phyloP scores from a whole-genome alignment of 805 yeast genomes.

The Wickerhamomyces rabaulensis region DNA sequence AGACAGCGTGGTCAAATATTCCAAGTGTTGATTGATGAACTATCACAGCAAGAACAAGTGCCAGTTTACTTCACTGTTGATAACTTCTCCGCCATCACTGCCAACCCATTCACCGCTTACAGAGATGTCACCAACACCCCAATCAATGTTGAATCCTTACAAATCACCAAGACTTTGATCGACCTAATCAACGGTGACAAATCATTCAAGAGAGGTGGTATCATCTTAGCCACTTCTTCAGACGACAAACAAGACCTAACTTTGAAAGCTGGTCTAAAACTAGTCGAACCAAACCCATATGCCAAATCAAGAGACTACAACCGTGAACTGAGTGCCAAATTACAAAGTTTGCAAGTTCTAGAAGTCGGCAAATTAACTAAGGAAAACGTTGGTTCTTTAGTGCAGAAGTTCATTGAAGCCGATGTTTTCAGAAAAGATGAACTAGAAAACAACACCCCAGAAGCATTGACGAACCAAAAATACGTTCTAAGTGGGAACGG shows the following conservation, averaged over 20 bases:
- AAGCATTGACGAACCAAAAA: slow-evolving; percentile 39
- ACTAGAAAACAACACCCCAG: slow-evolving; percentile 25
- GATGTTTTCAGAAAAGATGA: slow-evolving; percentile 35
- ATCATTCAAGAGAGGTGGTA: slow-evolving; percentile 55
- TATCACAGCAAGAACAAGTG: slow-evolving; percentile 40
- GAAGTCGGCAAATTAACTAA: slow-evolving; percentile 38
- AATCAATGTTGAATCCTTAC: slow-evolving; percentile 58
- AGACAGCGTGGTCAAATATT: slow-evolving; percentile 41
- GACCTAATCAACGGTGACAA: slow-evolving; percentile 48
- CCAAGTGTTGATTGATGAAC: slow-evolving; percentile 48
- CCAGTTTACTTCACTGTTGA: slow-evolving; percentile 73
- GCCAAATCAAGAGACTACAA: slow-evolving; percentile 46
- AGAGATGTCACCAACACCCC: slow-evolving; percentile 48
- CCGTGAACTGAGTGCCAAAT: slow-evolving; percentile 42
- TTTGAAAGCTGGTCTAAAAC: slow-evolving; percentile 53
- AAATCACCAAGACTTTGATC: slow-evolving; percentile 54
- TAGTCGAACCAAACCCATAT: slow-evolving; percentile 51
- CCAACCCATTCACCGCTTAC: slow-evolving; percentile 53
- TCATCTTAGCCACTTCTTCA: slow-evolving; percentile 59
- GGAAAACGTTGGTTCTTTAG: slow-evolving; percentile 38
- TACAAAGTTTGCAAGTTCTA: slow-evolving; percentile 35
- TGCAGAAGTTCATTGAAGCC: slow-evolving; percentile 35
- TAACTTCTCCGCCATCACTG: slow-evolving; percentile 59
- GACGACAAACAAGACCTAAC: slow-evolving; percentile 49
- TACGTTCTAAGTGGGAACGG: slow-evolving; percentile 61